A percentile compares a stretch with the other conserved stretches of the same genome.
Conservation (phyloP, 495 filamentous ascomycete species). For the Aspergillus mulundensis region DNA sequence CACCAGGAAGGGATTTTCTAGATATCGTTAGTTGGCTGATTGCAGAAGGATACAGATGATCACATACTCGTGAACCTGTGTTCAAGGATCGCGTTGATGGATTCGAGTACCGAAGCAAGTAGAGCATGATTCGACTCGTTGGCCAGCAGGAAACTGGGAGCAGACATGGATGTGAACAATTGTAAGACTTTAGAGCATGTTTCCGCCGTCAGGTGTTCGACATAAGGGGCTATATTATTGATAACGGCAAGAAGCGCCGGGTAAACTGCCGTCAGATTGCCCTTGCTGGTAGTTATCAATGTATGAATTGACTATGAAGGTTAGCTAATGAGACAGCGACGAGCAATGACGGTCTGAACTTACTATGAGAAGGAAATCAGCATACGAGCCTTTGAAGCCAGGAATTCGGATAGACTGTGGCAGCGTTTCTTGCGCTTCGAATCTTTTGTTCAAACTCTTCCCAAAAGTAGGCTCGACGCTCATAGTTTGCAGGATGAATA, state of each 20-base stretch:
- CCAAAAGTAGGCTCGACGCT: conserved; percentile 92
- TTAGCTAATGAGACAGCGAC: not conserved
- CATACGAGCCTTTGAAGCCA: conserved; percentile 87
- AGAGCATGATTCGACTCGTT: conserved; percentile 90
- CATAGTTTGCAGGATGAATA: conserved; percentile 92
- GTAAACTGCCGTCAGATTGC: conserved; percentile 87
- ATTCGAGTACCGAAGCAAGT: conserved; percentile 78
- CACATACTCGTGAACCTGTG: conserved; percentile 78
- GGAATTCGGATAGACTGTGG: conserved; percentile 74
- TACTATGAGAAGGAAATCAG: conserved; percentile 87
- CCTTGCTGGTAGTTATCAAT: conserved; percentile 87
- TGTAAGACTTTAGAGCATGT: conserved; percentile 82
- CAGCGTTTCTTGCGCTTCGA: conserved; percentile 84
- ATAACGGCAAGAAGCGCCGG: conserved; percentile 88
- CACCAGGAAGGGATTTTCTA: conserved; percentile 80
- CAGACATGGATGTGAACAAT: conserved; percentile 89
- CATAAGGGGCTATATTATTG: conserved; percentile 84
- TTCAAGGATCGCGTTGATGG: conserved; percentile 88
- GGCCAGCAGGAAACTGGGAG: conserved; percentile 87
- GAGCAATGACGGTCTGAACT: not conserved
- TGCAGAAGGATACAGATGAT: not conserved
- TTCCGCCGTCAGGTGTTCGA: conserved; percentile 68
- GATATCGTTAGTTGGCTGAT: conserved; percentile 12
- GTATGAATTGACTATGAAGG: conserved; percentile 77
- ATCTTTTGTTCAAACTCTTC: conserved; percentile 80